Conservation (phyloP, 495 filamentous ascomycete genomes). For the Neurospora intermedia region DNA sequence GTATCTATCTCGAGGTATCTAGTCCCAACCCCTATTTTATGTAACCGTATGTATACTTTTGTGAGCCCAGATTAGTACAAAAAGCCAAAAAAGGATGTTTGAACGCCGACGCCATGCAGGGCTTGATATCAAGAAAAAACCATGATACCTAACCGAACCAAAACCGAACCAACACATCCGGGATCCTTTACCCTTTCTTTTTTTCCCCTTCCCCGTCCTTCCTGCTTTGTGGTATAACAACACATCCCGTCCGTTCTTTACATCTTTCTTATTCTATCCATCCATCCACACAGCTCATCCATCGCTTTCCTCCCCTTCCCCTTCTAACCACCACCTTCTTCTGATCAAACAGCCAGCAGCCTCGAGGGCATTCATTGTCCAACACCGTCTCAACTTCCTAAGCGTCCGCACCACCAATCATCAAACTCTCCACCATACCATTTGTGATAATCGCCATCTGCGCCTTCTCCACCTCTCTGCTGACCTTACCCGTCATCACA, state of each 20-base stretch:
- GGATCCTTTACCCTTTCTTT: not conserved
- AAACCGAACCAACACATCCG: not conserved
- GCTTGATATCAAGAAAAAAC: conserved; percentile 2
- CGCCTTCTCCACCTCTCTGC: conserved; percentile 65
- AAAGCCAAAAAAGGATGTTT: not conserved
- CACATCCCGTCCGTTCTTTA: not conserved
- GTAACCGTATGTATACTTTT: conserved; percentile 2
- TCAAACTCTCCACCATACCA: conserved; percentile 78
- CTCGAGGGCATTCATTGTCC: not conserved
- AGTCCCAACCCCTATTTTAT: not conserved
- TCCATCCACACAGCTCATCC: not conserved
- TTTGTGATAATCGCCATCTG: conserved; percentile 66
- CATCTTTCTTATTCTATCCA: not conserved
- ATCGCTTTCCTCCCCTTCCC: not conserved
- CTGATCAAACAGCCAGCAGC: not conserved
- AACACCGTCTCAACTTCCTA: not conserved
- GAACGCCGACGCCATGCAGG: conserved; percentile 8
- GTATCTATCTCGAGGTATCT: not conserved
- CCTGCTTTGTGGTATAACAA: not conserved
- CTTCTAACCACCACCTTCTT: not conserved
- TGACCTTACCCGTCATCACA: conserved; percentile 55
- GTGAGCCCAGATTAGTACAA: not conserved
- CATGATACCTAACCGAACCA: not conserved
- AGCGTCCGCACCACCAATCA: conserved; percentile 21
- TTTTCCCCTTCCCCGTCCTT: not conserved